These are phyloP conservation scores for Apiosordaria backusii DNA, from an alignment of 495 filamentous ascomycete species.

Conservation along the genomic window DNA sequence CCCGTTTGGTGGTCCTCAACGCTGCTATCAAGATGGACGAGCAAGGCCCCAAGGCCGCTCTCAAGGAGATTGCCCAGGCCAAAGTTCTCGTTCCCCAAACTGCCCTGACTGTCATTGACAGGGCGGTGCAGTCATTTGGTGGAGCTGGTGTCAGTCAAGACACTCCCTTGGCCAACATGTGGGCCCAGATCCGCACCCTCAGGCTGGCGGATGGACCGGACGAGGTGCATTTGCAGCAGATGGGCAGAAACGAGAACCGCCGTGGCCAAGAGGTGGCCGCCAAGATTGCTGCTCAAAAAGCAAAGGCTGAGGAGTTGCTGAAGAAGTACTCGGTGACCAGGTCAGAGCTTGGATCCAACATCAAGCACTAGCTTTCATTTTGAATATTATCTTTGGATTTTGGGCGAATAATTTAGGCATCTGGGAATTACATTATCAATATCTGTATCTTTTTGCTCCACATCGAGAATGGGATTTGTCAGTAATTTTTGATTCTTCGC, in stretches of 20 bases:
- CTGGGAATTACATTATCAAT: neutral
- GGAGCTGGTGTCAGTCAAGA: slow-evolving; percentile 86
- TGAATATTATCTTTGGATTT: neutral
- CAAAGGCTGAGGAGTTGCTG: slow-evolving; percentile 63
- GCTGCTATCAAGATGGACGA: slow-evolving; percentile 88
- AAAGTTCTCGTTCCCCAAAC: slow-evolving; percentile 80
- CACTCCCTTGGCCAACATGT: slow-evolving; percentile 82
- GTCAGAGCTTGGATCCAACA: slow-evolving; percentile 48
- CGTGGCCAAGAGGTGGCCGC: slow-evolving; percentile 57
- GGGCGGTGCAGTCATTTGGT: slow-evolving; percentile 82
- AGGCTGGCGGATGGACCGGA: slow-evolving; percentile 88
- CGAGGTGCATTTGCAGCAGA: slow-evolving; percentile 89
- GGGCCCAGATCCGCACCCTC: slow-evolving; percentile 78
- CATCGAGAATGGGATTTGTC: neutral
- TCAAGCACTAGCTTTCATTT: slow-evolving; percentile 29
- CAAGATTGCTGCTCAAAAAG: slow-evolving; percentile 61
- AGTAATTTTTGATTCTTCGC: neutral
- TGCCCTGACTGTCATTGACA: slow-evolving; percentile 76
- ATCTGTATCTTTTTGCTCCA: neutral
- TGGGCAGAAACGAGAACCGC: slow-evolving; percentile 82
- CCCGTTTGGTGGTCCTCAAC: slow-evolving; percentile 80
- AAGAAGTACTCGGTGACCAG: slow-evolving; percentile 54
- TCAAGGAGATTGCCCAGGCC: slow-evolving; percentile 82
- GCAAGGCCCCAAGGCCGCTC: slow-evolving; percentile 70
- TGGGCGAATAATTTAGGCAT: neutral